phyloP scores from a whole-genome alignment of 352 stramenopile genomes.

The Globisporangium spiculum region DNA sequence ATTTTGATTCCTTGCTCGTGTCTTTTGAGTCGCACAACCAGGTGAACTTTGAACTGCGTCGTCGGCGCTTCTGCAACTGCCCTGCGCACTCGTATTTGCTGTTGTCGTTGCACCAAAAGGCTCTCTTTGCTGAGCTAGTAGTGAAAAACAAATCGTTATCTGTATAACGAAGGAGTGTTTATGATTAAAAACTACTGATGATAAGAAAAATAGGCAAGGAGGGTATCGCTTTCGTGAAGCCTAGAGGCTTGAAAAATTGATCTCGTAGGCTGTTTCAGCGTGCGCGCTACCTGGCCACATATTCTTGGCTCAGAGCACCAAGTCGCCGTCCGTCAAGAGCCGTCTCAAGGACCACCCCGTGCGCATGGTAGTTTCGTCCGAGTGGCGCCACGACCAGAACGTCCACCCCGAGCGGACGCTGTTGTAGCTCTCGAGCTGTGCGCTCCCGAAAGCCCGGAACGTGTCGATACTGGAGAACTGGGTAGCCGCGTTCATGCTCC shows the following conservation, averaged over 20 bases:
- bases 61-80: too few species aligned
- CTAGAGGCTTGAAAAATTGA: neutral
- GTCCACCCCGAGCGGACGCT: conserved; percentile 29
- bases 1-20: too few species aligned
- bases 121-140: too few species aligned
- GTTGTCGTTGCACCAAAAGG: too few species aligned
- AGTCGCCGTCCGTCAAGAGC: conserved; percentile 24
- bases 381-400: conserved; percentile 54
- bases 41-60: too few species aligned
- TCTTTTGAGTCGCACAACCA: too few species aligned
- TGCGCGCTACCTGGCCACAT: neutral
- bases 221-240: neutral
- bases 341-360: conserved; percentile 40
- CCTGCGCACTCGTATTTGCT: too few species aligned
- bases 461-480: conserved; percentile 27
- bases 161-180: too few species aligned
- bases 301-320: conserved; percentile 10
- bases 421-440: conserved; percentile 32
- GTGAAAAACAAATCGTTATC: too few species aligned
- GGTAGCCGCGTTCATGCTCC: conserved; percentile 33
- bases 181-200: neutral
- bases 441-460: conserved; percentile 29
- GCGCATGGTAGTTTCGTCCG: conserved; percentile 30
- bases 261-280: neutral
- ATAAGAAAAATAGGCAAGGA: too few species aligned